Base-by-base conservation (phyloP, 2,329 filamentous ascomycete species). In the Colletotrichum ledebouriae region DNA sequence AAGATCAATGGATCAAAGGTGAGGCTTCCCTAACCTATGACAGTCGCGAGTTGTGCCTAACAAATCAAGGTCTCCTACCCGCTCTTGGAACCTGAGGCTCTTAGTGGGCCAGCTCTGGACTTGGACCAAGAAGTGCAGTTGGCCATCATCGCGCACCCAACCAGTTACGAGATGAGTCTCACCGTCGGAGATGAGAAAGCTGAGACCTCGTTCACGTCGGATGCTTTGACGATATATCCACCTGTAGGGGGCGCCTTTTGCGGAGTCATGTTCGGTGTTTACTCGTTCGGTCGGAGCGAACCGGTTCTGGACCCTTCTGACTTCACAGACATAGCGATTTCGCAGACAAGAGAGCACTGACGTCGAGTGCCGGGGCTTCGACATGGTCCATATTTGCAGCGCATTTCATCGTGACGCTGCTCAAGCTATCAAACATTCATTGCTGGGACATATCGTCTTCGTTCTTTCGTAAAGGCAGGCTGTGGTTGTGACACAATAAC, bases 201-300 rank as follows among this genome's bases (percentile, higher is more conserved):
- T 3, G 63, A 22, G 1, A 50, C 67, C 3, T 33, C 52, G 2
- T 61, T 75, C 13, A 33, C 61, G 13, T 71, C 73, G 3, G 69
- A 69, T 50, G 57, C 72, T 3, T 62, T 77, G 59, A 77, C 75
- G 1, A 53, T 75, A 22, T 71, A 71, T 50, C 76, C 76, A 25
- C 75, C 73, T 11, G 72, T 77, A 3, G 76, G 76, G 2, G 74
- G 74, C 17, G 72, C 75, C 3, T 78, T 78, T 33, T 73, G 73
- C 17, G 76, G 76, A 15, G 70, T 71, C 22, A 77, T 78, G 76
- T 76, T 73, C 50, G 76, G 76, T 1, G 17, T 78, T 2, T 78
- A 76, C 42, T 70, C 75, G 10, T 76, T 74, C 53, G 76, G 74
- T 7, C 72, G 68, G 13, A 71, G 72, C 15, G 75, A 78, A 53